phyloP scores from a whole-genome alignment of 257 asterid species.

The Nicotiana benthamiana region DNA sequence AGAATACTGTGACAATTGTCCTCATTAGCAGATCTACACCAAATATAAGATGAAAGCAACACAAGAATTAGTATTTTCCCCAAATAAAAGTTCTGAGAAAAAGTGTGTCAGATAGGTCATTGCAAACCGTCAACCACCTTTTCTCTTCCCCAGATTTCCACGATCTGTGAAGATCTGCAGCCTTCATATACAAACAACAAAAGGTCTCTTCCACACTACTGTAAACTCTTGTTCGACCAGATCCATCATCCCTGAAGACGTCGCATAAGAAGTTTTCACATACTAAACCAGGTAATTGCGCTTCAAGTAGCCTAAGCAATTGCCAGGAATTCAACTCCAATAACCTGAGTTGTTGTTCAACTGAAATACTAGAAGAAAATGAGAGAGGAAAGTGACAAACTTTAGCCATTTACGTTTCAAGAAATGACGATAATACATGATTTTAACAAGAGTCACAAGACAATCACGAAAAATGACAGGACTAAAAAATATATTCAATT shows the following conservation, averaged over 20 bases:
- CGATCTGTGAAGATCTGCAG: slow-evolving; percentile 52
- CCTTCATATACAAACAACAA: slow-evolving; percentile 64
- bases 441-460: not conserved
- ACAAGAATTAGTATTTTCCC: slow-evolving; percentile 9
- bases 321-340: slow-evolving; percentile 87
- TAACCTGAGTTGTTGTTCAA: slow-evolving; percentile 57
- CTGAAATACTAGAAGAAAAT: slow-evolving; percentile 33
- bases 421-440: not conserved
- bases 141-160: slow-evolving; percentile 32
- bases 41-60: slow-evolving; percentile 14
- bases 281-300: slow-evolving; percentile 42
- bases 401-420: not conserved
- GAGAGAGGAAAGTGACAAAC: slow-evolving; percentile 9
- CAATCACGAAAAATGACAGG: not conserved
- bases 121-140: slow-evolving; percentile 30
- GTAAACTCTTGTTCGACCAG: slow-evolving; percentile 21
- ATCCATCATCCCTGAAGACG: slow-evolving; percentile 7
- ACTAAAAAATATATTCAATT: not conserved
- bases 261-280: slow-evolving; percentile 46
- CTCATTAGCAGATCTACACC: slow-evolving; percentile 26
- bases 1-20: slow-evolving; percentile 28
- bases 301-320: slow-evolving; percentile 58
- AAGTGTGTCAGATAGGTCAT: not conserved
- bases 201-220: slow-evolving; percentile 34
- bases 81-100: not conserved